Evolutionary conservation across 139 green algal genomes (phyloP).

Genomic region (Yamagishiella unicocca): DNA sequence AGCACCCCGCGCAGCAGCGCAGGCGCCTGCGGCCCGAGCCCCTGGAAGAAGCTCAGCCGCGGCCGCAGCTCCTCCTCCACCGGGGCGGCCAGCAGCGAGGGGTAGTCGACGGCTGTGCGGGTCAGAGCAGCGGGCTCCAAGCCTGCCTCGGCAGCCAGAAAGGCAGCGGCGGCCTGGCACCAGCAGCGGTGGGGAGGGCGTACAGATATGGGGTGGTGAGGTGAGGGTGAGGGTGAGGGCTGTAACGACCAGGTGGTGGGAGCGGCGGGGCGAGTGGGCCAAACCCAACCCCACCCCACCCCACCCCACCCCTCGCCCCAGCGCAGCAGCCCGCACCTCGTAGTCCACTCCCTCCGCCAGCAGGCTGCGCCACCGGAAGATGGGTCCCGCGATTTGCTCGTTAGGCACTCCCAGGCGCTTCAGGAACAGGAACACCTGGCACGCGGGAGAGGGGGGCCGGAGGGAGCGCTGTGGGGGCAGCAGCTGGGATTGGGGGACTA

Average conservation of each 20-base stretch:
- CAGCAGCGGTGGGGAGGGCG: too few species aligned
- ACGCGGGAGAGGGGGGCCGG: not conserved
- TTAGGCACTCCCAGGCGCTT: not conserved
- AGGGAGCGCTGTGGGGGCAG: too few species aligned
- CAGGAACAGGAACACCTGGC: constrained; percentile 34
- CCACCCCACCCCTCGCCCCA: not conserved
- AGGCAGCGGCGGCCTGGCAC: constrained; percentile 3
- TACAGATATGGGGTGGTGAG: too few species aligned
- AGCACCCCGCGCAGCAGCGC: constrained; percentile 3
- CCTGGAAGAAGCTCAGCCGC: constrained; percentile 6
- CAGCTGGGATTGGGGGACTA: too few species aligned
- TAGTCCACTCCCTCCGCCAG: constrained; percentile 12
- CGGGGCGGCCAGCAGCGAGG: not conserved
- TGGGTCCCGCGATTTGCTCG: constrained; percentile 27
- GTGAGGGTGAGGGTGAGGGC: too few species aligned
- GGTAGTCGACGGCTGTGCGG: not conserved
- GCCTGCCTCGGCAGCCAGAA: not conserved
- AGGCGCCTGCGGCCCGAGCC: not conserved
- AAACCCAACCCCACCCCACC: not conserved
- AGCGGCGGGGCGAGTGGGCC: not conserved
- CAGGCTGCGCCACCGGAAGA: constrained; percentile 24
- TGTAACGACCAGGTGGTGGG: not conserved
- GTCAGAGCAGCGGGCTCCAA: not conserved
- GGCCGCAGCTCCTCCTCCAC: constrained; percentile 13
- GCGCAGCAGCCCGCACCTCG: not conserved